These are phyloP conservation scores for Microstegium vimineum DNA, from an alignment of 176 grass and related monocot species.

Conservation along the genomic window DNA sequence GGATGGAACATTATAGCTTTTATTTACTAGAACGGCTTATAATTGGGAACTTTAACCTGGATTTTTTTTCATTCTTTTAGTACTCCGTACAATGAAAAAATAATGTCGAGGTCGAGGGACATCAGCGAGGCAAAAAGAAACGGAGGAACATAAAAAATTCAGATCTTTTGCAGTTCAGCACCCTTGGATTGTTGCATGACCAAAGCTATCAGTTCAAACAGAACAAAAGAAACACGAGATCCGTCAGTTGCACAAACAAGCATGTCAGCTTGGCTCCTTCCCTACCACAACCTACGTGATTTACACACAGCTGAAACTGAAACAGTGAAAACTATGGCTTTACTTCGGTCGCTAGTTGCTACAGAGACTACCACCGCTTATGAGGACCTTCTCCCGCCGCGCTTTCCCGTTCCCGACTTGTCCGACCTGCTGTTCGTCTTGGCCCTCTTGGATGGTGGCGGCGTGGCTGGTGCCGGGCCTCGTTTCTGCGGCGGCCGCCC, in stretches of 20 bases:
- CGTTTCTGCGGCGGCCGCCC: slow-evolving; percentile 73
- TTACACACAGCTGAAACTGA: slow-evolving; percentile 17
- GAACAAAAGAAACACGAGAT: background rate
- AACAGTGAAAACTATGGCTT: background rate
- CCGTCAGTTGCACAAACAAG: slow-evolving; percentile 15
- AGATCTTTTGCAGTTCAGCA: background rate
- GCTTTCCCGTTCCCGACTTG: slow-evolving; percentile 28
- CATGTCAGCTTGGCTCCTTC: background rate
- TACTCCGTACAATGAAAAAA: no score
- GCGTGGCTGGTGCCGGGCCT: slow-evolving; percentile 21
- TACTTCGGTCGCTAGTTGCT: background rate
- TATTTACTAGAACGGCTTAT: no score
- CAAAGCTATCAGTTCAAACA: background rate
- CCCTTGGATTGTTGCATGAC: background rate
- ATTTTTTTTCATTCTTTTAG: no score
- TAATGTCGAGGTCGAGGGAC: no score
- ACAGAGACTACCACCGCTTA: background rate
- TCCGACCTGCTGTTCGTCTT: slow-evolving; percentile 51
- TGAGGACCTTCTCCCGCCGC: slow-evolving; percentile 31
- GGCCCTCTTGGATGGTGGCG: slow-evolving; percentile 58
- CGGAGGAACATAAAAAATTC: no score
- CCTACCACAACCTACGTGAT: background rate
- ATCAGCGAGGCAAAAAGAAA: no score
- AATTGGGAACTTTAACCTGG: no score
- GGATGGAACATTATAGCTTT: no score